Base-by-base conservation (phyloP, 768 basidiomycete species). In the Lepiota subincarnata region DNA sequence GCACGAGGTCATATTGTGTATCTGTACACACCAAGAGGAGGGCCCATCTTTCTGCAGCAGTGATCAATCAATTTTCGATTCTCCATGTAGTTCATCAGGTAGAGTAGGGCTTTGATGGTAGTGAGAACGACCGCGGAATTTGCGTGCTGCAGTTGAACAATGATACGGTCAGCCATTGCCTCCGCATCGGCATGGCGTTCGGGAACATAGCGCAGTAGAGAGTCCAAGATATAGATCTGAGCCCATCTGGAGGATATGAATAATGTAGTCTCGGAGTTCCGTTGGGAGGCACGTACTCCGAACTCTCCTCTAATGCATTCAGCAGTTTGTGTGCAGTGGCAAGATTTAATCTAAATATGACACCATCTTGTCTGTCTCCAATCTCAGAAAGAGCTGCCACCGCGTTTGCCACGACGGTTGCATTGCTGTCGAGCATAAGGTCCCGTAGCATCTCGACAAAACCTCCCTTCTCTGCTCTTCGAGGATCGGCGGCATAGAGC, bases 51-150 rank as follows among this genome's bases (percentile, higher is more conserved):
- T 69, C 89, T 86, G 72, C 97, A 97, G 60, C 97, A 87, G 59
- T 86, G 80, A 55, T 97, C 90, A 44, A 97, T 89, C 44, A 92
- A 71, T 38, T 77, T 80, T 54, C 89, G 82, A 66, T 90, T 87
- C 57, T 92, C 89, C 90, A 98, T 98, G 70, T 99, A 98, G 69
- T 98, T 99, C 96, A 99, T 98, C 55, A 98, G 75, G 64, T 96
- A 98, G 16, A 98, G 75, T 20, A 98, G 77, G 50, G 90, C 86
- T 72, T 99, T 98, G 78, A 98, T 91, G 12, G 94, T 89, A n/a
- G 96, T 98, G 50, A 99, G 76, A 10, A 98, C 94, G n/a, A 99
- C 97, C 2, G 97, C 97, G 22, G 93, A 95, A 68, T 99, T 99
- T n/a, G 94, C 93, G 66, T 98, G 96, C 64, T 97, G 92, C 22